Percentiles rank a stretch among this genome's conserved stretches.
phyloP scores from a whole-genome alignment of 164 flowering plant genomes.

The Chimonanthus salicifolius region DNA sequence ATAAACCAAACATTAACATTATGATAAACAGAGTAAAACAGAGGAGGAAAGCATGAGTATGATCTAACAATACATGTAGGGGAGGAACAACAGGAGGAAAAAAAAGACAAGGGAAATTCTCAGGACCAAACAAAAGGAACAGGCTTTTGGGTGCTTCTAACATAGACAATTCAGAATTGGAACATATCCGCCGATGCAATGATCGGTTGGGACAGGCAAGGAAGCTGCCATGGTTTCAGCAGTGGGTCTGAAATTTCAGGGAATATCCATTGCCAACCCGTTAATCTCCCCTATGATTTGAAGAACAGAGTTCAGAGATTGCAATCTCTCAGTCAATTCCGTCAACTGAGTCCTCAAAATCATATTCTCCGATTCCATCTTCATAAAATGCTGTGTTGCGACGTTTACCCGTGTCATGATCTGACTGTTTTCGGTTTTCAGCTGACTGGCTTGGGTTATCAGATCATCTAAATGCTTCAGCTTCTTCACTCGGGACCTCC shows the following conservation, averaged over 20 bases:
- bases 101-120: background rate
- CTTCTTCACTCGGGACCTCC: slow-evolving; percentile 56
- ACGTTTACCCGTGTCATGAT: slow-evolving; percentile 14
- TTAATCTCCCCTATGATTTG: slow-evolving; percentile 20
- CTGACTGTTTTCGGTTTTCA: slow-evolving; percentile 28
- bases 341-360: slow-evolving; percentile 32
- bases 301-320: slow-evolving; percentile 28
- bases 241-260: slow-evolving; percentile 37
- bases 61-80: background rate
- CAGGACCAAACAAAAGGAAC: background rate
- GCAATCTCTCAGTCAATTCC: slow-evolving; percentile 34
- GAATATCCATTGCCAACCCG: slow-evolving; percentile 27
- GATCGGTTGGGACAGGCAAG: slow-evolving; percentile 32
- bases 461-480: slow-evolving; percentile 53
- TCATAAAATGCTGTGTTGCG: slow-evolving; percentile 7
- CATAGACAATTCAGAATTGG: slow-evolving; percentile 22
- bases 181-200: slow-evolving; percentile 46
- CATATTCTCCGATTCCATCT: slow-evolving; percentile 35
- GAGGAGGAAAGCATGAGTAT: background rate
- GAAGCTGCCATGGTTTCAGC: slow-evolving; percentile 43
- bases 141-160: too few species aligned
- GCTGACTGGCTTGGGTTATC: slow-evolving; percentile 25
- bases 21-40: background rate
- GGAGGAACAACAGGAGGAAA: too few species aligned
- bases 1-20: background rate